These are phyloP conservation scores for Baorangia bicolor DNA, from an alignment of 768 basidiomycete species.

Conservation along the genomic window DNA sequence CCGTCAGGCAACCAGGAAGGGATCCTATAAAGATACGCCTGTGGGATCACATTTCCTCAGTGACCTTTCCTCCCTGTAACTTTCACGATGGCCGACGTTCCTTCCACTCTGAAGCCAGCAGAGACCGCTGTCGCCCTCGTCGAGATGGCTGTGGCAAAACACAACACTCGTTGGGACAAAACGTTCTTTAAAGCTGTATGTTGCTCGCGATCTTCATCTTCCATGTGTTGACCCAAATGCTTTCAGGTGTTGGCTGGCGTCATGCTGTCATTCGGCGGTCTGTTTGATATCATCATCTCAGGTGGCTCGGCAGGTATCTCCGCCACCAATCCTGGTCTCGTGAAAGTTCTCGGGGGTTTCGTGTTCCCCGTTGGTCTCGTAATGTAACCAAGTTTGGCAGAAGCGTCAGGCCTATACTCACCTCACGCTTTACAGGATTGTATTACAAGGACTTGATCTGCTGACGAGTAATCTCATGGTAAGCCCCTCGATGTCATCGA, in stretches of 20 bases:
- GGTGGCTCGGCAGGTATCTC: conserved; percentile 57
- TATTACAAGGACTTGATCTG: conserved; percentile 67
- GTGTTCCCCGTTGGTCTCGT: conserved; percentile 78
- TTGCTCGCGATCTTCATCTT: not conserved
- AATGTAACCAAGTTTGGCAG: conserved; percentile 45
- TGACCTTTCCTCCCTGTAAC: not conserved
- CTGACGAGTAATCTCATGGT: conserved; percentile 81
- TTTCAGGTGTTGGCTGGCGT: conserved; percentile 64
- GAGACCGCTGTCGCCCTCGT: conserved; percentile 60
- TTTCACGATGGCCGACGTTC: conserved; percentile 22
- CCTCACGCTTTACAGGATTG: conserved; percentile 48
- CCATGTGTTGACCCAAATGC: not conserved
- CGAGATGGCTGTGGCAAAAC: conserved; percentile 58
- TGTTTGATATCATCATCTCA: conserved; percentile 57
- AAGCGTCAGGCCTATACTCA: not conserved
- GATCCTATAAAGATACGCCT: conserved; percentile 19
- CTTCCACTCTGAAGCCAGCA: conserved; percentile 55
- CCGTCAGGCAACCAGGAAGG: not conserved
- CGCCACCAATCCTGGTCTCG: conserved; percentile 59
- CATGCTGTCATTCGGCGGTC: conserved; percentile 74
- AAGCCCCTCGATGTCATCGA: not conserved
- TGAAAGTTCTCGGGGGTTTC: conserved; percentile 63
- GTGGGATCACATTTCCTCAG: not conserved
- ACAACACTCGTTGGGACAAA: conserved; percentile 57
- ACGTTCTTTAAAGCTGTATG: conserved; percentile 70